These are phyloP conservation scores for Coemansia sp. DNA, from an alignment of 192 early-diverging fungal genomes.

Conservation along the genomic window DNA sequence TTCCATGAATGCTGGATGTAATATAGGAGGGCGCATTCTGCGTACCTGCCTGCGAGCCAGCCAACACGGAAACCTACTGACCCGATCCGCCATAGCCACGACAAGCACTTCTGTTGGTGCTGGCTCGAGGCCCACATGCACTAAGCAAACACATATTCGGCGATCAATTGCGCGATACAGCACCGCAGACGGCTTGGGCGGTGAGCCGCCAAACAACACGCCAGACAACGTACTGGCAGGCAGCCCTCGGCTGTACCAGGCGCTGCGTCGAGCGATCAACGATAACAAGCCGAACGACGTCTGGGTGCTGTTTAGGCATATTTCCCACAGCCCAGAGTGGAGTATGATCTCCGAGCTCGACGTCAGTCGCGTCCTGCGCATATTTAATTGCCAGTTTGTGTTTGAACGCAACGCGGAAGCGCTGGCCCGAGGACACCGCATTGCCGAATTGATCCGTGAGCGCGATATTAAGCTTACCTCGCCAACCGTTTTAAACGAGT, in stretches of 20 bases:
- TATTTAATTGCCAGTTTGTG: slow-evolving; percentile 34
- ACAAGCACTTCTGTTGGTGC: too few species aligned
- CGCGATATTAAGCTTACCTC: slow-evolving; percentile 6
- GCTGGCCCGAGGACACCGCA: slow-evolving; percentile 11
- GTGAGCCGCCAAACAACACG: neutral
- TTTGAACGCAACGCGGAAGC: slow-evolving; percentile 19
- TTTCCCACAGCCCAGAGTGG: slow-evolving; percentile 26
- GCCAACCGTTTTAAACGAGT: slow-evolving; percentile 31
- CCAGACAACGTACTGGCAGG: too few species aligned
- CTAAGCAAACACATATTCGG: too few species aligned
- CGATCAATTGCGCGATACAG: too few species aligned
- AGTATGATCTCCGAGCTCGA: slow-evolving; percentile 29
- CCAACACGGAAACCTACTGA: neutral
- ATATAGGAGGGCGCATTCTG: too few species aligned
- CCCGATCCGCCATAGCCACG: too few species aligned
- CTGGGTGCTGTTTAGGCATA: slow-evolving; percentile 29
- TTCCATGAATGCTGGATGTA: too few species aligned
- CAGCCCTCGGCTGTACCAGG: neutral
- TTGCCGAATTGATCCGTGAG: slow-evolving; percentile 12
- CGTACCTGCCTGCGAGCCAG: too few species aligned
- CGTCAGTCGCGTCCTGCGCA: slow-evolving; percentile 24
- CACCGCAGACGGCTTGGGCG: neutral
- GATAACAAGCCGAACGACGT: slow-evolving; percentile 18
- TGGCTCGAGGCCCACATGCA: too few species aligned
- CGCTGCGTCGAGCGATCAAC: slow-evolving; percentile 20